Evolutionary conservation across 2,329 filamentous ascomycete species (phyloP), one percentile per base, ranked within the genome.

Genomic region (Elsinoe australis): DNA sequence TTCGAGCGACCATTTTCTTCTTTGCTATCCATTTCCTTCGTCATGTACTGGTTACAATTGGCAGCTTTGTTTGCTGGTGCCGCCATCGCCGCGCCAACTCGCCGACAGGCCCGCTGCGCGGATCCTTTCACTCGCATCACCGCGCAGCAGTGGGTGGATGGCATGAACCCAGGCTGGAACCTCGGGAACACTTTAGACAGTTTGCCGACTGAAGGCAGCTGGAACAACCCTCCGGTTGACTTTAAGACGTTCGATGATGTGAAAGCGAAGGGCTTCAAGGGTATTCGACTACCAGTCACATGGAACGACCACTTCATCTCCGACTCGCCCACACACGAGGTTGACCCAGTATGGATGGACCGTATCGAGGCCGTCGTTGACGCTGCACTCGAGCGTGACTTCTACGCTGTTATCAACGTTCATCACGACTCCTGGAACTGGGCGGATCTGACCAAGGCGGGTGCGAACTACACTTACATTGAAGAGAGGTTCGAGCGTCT

Each of bases 361-460:
- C 67, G 78, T 8, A 76, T 80, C 1, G 72, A 71, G 1, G 71
- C 75, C 24, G 77, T 81, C 1, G 63, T 80, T 7, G 75, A 79
- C 53, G 71, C 74, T 69, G 70, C 76, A 5, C 69, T 74, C 0
- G 61, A 67, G 2, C 66, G 70, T 1, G 73, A 67, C 2, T 59
- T 80, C 3, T 75, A 72, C 50, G 71, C 71, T 0, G 65, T 81
- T 19, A 69, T 79, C 9, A 78, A 81, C 51, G 72, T 76, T 5
- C 78, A 80, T 52, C 77, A 80, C 50, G 76, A 82, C 54, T 74
- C 71, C 7, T 78, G 71, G 74, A 64, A 68, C 18, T 81, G 77
- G 77, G 73, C 73, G 3, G 76, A 79, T 56, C 62, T 76, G 3
- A 71, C 71, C 1, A 58, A 62, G 1, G 64, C 61, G 2, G 35